Conservation (phyloP, 495 filamentous ascomycete species). For the Parathielavia appendiculata region DNA sequence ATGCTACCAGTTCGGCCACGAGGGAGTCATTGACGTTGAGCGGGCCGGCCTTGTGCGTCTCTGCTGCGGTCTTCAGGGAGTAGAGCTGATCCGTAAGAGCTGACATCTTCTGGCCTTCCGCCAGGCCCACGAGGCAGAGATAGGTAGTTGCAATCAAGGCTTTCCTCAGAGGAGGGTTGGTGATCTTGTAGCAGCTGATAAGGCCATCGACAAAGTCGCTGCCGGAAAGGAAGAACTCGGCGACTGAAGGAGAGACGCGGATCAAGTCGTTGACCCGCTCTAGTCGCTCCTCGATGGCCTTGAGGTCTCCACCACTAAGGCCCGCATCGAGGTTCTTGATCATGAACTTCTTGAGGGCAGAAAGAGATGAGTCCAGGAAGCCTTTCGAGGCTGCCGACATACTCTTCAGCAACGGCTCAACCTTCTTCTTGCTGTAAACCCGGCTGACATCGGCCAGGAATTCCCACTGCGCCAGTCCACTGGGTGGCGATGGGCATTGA, state of each 20-base stretch:
- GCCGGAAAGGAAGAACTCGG: constrained; percentile 67
- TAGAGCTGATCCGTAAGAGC: constrained; percentile 76
- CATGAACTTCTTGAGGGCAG: constrained; percentile 40
- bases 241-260: constrained; percentile 47
- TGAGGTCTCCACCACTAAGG: constrained; percentile 42
- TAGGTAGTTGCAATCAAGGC: constrained; percentile 66
- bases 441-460: constrained; percentile 55
- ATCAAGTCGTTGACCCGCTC: constrained; percentile 49
- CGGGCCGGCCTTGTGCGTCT: constrained; percentile 48
- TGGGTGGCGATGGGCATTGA: constrained; percentile 40
- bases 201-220: constrained; percentile 81
- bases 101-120: constrained; percentile 63
- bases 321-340: constrained; percentile 49
- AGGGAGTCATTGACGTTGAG: constrained; percentile 51
- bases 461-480: constrained; percentile 46
- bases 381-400: constrained; percentile 33
- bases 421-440: constrained; percentile 50
- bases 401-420: constrained; percentile 24
- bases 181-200: constrained; percentile 56
- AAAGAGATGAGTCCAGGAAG: constrained; percentile 33
- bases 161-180: constrained; percentile 53
- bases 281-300: constrained; percentile 41
- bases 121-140: constrained; percentile 61
- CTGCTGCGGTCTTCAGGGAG: constrained; percentile 63
- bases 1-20: constrained; percentile 58